Conservation (phyloP, 345 rosid genomes). For the Sonneratia caseolaris region DNA sequence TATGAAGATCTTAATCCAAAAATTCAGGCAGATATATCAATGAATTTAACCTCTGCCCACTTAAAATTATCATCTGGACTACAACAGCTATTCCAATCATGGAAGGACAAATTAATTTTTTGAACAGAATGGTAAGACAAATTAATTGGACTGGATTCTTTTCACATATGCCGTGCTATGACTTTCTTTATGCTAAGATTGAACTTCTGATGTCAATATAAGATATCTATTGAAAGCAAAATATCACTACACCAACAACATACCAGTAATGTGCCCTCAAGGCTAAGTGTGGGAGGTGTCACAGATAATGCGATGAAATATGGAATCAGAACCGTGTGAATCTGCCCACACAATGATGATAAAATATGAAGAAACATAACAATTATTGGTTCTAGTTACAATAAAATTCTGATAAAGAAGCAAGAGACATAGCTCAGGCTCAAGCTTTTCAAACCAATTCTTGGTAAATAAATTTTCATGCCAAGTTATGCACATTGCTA, state of each 20-base stretch:
- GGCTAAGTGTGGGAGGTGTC: constrained; percentile 38
- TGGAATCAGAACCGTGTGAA: constrained; percentile 34
- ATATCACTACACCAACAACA: neutral
- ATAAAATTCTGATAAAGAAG: neutral
- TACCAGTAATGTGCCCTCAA: constrained; percentile 52
- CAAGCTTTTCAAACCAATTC: neutral
- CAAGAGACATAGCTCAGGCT: neutral
- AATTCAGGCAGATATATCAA: neutral
- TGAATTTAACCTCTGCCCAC: neutral
- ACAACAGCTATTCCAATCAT: too few relatives aligned
- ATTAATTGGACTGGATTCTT: neutral
- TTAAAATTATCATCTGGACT: too few relatives aligned
- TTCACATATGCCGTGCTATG: neutral
- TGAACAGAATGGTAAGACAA: neutral
- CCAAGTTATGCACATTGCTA: neutral
- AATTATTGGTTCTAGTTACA: neutral
- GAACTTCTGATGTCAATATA: neutral
- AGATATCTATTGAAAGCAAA: neutral
- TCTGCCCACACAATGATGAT: constrained; percentile 20
- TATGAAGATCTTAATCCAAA: neutral
- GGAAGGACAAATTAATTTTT: neutral
- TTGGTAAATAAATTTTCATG: neutral
- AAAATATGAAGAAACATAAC: neutral
- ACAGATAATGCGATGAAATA: constrained; percentile 24
- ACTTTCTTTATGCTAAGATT: neutral